A percentile compares a stretch with the other conserved stretches of the same genome.
Evolutionary conservation across 805 yeast genomes (phyloP).

Genomic region (Dipodascus geniculatus): DNA sequence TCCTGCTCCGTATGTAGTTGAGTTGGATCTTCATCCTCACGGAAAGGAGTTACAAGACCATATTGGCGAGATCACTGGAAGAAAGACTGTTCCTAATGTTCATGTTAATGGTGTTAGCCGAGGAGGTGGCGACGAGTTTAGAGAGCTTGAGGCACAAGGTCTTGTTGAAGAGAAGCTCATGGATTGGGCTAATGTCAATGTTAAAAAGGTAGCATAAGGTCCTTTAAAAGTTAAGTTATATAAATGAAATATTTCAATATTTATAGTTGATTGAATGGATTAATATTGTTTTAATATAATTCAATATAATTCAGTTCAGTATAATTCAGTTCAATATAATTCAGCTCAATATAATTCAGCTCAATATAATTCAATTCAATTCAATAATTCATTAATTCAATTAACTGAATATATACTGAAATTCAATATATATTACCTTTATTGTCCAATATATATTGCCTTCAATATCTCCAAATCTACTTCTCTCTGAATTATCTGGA

Average conservation of each 20-base stretch:
- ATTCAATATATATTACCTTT: too few species aligned
- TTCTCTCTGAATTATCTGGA: too few species aligned
- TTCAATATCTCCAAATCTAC: too few species aligned
- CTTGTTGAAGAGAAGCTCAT: conserved; percentile 39
- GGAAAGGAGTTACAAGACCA: conserved; percentile 68
- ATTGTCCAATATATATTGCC: too few species aligned
- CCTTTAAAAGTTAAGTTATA: too few species aligned
- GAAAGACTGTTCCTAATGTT: conserved; percentile 85
- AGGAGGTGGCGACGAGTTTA: conserved; percentile 86
- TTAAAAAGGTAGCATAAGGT: conserved; percentile 12
- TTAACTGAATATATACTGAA: too few species aligned
- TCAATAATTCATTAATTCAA: too few species aligned
- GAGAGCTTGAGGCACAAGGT: conserved; percentile 44
- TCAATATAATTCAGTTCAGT: too few species aligned
- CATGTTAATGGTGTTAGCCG: conserved; percentile 60
- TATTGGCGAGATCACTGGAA: conserved; percentile 56
- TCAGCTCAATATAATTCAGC: too few species aligned
- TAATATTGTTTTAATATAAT: background rate
- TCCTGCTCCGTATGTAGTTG: conserved; percentile 67
- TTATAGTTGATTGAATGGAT: background rate
- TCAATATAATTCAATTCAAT: too few species aligned
- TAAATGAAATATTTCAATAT: conserved; percentile 3
- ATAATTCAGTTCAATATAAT: too few species aligned
- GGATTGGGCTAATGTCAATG: conserved; percentile 36
- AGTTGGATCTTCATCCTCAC: conserved; percentile 67